Conservation (phyloP, 2,329 filamentous ascomycete genomes). For the Zarea fungicola region DNA sequence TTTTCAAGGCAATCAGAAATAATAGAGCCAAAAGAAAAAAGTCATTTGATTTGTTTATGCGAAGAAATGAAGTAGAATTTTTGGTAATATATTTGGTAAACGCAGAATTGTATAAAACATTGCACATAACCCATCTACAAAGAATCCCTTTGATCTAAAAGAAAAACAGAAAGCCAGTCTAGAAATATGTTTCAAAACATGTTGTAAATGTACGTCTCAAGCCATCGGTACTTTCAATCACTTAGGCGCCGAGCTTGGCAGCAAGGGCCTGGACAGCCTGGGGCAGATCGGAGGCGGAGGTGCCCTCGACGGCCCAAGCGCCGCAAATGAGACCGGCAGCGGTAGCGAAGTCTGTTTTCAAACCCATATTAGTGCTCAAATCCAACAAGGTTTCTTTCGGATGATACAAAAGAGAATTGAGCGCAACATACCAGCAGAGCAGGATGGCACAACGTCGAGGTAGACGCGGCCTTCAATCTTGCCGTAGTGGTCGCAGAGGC, state of each 20-base stretch:
- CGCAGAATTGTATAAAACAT: too few species aligned
- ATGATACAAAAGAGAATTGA: too few species aligned
- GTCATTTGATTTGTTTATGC: too few species aligned
- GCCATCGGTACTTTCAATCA: too few species aligned
- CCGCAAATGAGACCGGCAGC: constrained; percentile 8
- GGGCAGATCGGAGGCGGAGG: constrained; percentile 5
- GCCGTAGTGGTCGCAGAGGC: constrained; percentile 12
- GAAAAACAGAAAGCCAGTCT: too few species aligned
- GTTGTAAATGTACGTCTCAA: too few species aligned
- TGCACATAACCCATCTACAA: too few species aligned
- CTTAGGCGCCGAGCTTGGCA: constrained; percentile 5
- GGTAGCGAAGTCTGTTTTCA: constrained; percentile 1
- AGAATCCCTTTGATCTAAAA: too few species aligned
- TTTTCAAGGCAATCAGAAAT: constrained; percentile 45
- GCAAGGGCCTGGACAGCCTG: constrained; percentile 10
- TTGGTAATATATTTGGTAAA: too few species aligned
- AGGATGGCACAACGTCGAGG: constrained; percentile 4
- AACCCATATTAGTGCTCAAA: background rate
- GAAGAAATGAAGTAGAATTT: too few species aligned
- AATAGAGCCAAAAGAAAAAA: background rate
- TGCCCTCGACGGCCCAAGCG: constrained; percentile 9
- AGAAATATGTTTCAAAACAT: too few species aligned
- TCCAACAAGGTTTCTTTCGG: background rate
- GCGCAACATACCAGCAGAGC: constrained; percentile 6
- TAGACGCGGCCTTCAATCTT: constrained; percentile 9